Percentiles rank a stretch among this genome's conserved stretches.
These are phyloP conservation scores for Blastobotrys apis DNA, from an alignment of 1,139 yeast genomes.

Conservation along the genomic window DNA sequence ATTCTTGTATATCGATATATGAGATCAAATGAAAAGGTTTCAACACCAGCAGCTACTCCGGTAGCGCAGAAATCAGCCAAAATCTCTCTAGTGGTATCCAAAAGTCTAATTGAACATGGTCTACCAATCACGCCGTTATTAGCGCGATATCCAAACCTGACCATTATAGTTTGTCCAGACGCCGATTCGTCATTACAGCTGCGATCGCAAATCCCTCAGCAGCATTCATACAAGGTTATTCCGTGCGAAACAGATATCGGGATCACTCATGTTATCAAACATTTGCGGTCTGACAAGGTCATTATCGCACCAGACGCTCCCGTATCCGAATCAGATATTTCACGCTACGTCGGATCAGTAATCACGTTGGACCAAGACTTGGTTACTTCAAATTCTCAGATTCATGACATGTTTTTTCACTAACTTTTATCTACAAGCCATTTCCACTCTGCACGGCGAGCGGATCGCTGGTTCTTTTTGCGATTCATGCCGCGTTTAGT, in stretches of 20 bases:
- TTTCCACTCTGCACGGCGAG: constrained; percentile 11
- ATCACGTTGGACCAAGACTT: constrained; percentile 19
- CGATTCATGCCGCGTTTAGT: constrained; percentile 10
- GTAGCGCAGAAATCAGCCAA: constrained; percentile 8
- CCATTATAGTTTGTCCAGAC: constrained; percentile 27
- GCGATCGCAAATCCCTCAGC: constrained; percentile 22
- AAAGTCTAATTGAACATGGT: constrained; percentile 22
- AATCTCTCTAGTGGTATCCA: constrained; percentile 23
- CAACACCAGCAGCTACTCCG: not conserved
- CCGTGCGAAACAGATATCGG: constrained; percentile 33
- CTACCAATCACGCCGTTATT: constrained; percentile 26
- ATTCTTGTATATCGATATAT: constrained; percentile 6
- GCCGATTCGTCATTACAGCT: constrained; percentile 21
- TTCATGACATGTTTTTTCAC: constrained; percentile 19
- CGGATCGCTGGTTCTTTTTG: constrained; percentile 1
- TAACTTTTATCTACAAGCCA: constrained; percentile 14
- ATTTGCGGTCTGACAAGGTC: constrained; percentile 30
- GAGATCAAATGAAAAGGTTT: not conserved
- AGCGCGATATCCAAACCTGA: constrained; percentile 25
- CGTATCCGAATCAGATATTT: constrained; percentile 19
- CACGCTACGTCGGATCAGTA: constrained; percentile 27
- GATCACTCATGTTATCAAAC: constrained; percentile 32
- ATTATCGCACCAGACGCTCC: constrained; percentile 27
- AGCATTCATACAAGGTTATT: constrained; percentile 26
- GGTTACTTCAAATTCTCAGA: constrained; percentile 17